These are phyloP conservation scores for Rosa persica DNA, from an alignment of 306 rosid species.

Conservation along the genomic window DNA sequence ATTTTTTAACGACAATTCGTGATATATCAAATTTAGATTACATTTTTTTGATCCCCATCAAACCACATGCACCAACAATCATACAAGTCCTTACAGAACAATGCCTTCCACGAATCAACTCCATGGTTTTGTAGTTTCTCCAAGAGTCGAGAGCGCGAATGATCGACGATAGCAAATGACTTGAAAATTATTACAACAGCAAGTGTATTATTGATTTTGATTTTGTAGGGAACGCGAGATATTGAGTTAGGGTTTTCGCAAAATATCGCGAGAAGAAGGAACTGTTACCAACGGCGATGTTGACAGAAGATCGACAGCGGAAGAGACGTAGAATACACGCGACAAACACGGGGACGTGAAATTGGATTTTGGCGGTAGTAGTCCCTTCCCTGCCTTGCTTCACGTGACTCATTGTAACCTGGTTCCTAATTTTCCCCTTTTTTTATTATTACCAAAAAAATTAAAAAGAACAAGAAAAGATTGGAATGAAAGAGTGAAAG, in stretches of 20 bases:
- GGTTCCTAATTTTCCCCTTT: not conserved
- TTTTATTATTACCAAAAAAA: no score
- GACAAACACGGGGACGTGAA: constrained; percentile 37
- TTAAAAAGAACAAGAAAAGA: not conserved
- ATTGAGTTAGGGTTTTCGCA: not conserved
- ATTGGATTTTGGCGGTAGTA: constrained; percentile 20
- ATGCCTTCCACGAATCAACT: no score
- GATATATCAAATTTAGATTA: no score
- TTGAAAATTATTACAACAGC: no score
- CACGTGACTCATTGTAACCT: constrained; percentile 37
- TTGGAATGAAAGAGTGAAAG: constrained; percentile 32
- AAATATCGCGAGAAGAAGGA: not conserved
- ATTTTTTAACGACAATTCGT: no score
- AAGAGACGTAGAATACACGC: constrained; percentile 42
- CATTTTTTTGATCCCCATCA: no score
- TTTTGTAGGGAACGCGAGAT: not conserved
- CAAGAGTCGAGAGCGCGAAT: no score
- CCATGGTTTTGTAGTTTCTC: no score
- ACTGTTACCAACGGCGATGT: not conserved
- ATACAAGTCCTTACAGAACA: no score
- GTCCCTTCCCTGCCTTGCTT: constrained; percentile 16
- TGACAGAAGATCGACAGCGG: not conserved
- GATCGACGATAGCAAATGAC: no score
- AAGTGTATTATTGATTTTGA: no score
- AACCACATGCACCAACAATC: no score